Evolutionary conservation across 129 eudicot species (phyloP).

Genomic region (Saposhnikovia divaricata): DNA sequence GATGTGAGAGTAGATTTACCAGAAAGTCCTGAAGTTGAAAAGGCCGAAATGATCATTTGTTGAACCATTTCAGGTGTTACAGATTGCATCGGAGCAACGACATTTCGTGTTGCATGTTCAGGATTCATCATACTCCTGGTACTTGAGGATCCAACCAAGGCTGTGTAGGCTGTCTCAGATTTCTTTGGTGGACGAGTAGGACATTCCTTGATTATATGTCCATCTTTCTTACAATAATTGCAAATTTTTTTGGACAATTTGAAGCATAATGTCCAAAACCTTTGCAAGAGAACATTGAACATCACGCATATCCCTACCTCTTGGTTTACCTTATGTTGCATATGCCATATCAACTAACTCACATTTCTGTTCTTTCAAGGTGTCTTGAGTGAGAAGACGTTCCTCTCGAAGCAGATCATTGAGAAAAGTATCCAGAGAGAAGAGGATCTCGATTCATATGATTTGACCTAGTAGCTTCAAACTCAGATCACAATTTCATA

Average conservation of each 20-base stretch:
- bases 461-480: slow-evolving; percentile 12
- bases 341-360: background rate
- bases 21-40: too few relatives aligned
- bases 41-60: too few relatives aligned
- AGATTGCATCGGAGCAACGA: background rate
- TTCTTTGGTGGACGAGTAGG: background rate
- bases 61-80: background rate
- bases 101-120: background rate
- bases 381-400: background rate
- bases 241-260: too few relatives aligned
- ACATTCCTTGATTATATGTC: too few relatives aligned
- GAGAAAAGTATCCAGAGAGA: slow-evolving; percentile 14
- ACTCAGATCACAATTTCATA: slow-evolving; percentile 18
- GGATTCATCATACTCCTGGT: background rate
- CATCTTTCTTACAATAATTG: too few relatives aligned
- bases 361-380: background rate
- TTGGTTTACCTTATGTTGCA: slow-evolving; percentile 1
- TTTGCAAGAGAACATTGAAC: background rate
- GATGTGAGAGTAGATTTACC: too few relatives aligned
- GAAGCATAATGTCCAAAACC: too few relatives aligned
- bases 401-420: slow-evolving; percentile 19
- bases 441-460: slow-evolving; percentile 12
- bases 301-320: background rate
- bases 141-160: background rate
- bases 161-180: background rate